Evolutionary conservation across 768 basidiomycete species (phyloP).

Genomic region (Chalciporus chontae): DNA sequence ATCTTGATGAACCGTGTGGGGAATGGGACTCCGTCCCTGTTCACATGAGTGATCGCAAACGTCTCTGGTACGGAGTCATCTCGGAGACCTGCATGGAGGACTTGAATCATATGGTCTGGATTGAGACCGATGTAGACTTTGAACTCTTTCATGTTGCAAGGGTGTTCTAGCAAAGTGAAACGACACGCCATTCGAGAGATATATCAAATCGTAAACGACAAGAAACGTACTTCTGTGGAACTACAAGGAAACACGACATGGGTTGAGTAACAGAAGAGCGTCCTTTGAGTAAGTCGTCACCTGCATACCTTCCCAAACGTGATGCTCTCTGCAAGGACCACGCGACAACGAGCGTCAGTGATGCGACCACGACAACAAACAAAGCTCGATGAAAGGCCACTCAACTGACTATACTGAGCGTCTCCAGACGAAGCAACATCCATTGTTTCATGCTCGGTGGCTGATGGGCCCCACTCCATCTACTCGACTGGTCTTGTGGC

Average conservation of each 20-base stretch:
- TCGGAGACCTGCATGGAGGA: conserved; percentile 59
- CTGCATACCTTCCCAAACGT: conserved; percentile 74
- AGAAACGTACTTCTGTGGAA: conserved; percentile 27
- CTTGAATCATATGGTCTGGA: conserved; percentile 65
- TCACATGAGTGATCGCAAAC: conserved; percentile 55
- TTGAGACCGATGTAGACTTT: conserved; percentile 63
- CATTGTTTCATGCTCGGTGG: conserved; percentile 59
- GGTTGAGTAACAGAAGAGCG: background rate
- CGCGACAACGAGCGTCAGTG: conserved; percentile 1
- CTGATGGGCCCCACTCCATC: conserved; percentile 74
- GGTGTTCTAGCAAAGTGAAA: conserved; percentile 53
- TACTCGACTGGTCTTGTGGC: conserved; percentile 59
- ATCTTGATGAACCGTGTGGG: conserved; percentile 73
- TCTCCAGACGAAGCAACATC: conserved; percentile 64
- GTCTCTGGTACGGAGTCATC: conserved; percentile 65
- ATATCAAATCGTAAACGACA: background rate
- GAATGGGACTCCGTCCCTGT: conserved; percentile 52
- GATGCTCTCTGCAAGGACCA: conserved; percentile 50
- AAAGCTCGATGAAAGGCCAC: conserved; percentile 17
- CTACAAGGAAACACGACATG: conserved; percentile 2
- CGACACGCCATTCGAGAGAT: conserved; percentile 1
- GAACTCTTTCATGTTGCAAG: conserved; percentile 85
- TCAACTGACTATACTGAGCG: conserved; percentile 63
- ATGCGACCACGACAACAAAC: background rate
- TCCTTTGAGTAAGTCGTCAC: background rate